Evolutionary conservation across 495 filamentous ascomycete species (phyloP), one percentile per base, ranked within the genome.

Genomic region (Xylaria flabelliformis): DNA sequence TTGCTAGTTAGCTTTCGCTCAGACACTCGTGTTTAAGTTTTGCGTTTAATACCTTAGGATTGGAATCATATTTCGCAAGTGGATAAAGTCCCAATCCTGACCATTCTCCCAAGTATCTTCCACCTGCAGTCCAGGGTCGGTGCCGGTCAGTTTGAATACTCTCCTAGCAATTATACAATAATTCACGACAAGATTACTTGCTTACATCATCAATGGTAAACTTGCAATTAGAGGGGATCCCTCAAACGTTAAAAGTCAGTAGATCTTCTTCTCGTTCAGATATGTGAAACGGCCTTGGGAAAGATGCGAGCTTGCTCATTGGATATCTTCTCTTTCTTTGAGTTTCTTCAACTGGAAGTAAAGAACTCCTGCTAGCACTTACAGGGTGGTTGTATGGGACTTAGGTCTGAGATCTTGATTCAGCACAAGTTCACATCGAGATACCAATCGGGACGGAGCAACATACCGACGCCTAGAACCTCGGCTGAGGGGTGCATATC

Each of bases 191-290:
- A 7, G n/a, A 42, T 1, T 13, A 1, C 19, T 50, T 1, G 17
- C 67, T 70, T 50, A 90, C 80, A 74, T 91, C 90, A 77, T 91
- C 90, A 55, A 91, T 80, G 68, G 87, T 84, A 75, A 91, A 91
- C 51, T 83, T 83, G 59, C 87, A 83, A 71, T 90, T 91, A 8
- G 88, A 82, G 4, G 88, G 88, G 0, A 89, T 84, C 75, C 85
- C 65, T 67, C 21, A 15, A 67, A 26, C 34, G n/a, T 15, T 17
- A 29, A 26, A 56, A 17, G 50, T 56, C 9, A 55, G 65, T 29
- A 42, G 36, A 1, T 6, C 19, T 21, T 2, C 21, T 67, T 41
- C 9, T 21, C 1, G 1, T 39, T 21, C 15, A 48, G n/a, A 64
- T 3, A 12, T 48, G 4, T 48, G 15, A 7, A 48, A 34, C 21